phyloP scores from a whole-genome alignment of 805 yeast species.

The Isabelozyma pseudorhagii region DNA sequence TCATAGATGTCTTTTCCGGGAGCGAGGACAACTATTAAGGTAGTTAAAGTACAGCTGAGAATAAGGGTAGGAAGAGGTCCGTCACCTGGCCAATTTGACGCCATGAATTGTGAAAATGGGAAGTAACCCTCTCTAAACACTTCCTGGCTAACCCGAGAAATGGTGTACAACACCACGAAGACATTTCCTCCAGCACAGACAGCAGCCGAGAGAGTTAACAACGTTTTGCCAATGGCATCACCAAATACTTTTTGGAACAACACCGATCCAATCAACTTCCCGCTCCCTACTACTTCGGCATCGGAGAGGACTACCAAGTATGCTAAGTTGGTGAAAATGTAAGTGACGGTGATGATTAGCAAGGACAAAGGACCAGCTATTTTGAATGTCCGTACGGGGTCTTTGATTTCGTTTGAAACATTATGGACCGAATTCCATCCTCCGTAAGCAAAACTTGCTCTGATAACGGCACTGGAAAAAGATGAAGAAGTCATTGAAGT shows the following conservation, averaged over 20 bases:
- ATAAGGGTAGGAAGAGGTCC: constrained; percentile 54
- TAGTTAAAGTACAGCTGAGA: constrained; percentile 41
- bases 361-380: constrained; percentile 61
- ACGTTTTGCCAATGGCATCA: constrained; percentile 45
- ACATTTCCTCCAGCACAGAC: constrained; percentile 63
- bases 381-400: constrained; percentile 55
- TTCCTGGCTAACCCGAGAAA: constrained; percentile 63
- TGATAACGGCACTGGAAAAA: constrained; percentile 53
- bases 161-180: constrained; percentile 56
- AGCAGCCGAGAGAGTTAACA: constrained; percentile 57
- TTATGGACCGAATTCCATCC: constrained; percentile 67
- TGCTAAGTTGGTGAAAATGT: constrained; percentile 51
- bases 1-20: constrained; percentile 52
- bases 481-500: constrained; percentile 39
- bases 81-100: constrained; percentile 53
- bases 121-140: constrained; percentile 60
- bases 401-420: constrained; percentile 57
- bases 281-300: constrained; percentile 51
- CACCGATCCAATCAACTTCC: constrained; percentile 57
- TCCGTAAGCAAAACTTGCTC: constrained; percentile 55
- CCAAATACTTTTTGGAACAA: constrained; percentile 59
- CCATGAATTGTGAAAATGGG: constrained; percentile 51
- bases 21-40: constrained; percentile 32
- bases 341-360: constrained; percentile 45
- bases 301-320: constrained; percentile 53